These are phyloP conservation scores for Verticillium nubilum DNA, from an alignment of 2,329 filamentous ascomycete genomes.

Conservation along the genomic window DNA sequence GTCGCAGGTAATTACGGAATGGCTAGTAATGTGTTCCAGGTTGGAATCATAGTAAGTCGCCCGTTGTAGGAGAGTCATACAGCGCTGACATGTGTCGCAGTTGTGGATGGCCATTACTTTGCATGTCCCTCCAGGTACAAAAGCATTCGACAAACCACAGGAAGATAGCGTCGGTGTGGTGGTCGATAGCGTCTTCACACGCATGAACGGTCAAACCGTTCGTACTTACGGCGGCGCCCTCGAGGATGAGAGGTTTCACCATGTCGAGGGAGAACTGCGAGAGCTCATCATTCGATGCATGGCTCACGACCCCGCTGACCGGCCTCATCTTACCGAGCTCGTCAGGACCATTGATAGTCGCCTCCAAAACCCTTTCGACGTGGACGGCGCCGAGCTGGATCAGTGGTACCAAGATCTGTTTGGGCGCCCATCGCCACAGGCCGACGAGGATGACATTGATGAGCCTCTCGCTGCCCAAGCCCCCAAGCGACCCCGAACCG, in stretches of 20 bases:
- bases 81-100: neutral
- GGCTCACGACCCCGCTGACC: slow-evolving; percentile 17
- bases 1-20: slow-evolving; percentile 15
- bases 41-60: slow-evolving; percentile 10
- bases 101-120: slow-evolving; percentile 11
- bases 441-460: neutral
- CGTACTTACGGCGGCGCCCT: slow-evolving; percentile 8
- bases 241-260: neutral
- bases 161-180: neutral
- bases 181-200: neutral
- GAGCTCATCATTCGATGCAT: slow-evolving; percentile 18
- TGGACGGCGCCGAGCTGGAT: slow-evolving; percentile 9
- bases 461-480: too few relatives aligned
- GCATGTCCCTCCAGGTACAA: neutral
- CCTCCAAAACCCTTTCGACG: slow-evolving; percentile 11
- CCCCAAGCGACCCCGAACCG: neutral
- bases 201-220: neutral
- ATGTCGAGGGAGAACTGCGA: slow-evolving; percentile 16
- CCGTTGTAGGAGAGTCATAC: too few relatives aligned
- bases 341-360: slow-evolving; percentile 13
- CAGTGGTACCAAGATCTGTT: slow-evolving; percentile 10
- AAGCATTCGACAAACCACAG: neutral
- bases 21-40: slow-evolving; percentile 12
- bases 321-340: slow-evolving; percentile 17
- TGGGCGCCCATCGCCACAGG: neutral